A percentile compares a stretch with the other conserved stretches of the same genome.
These are phyloP conservation scores for Pseudogymnoascus sp. DNA, from an alignment of 2,329 filamentous ascomycete genomes.

Conservation along the genomic window DNA sequence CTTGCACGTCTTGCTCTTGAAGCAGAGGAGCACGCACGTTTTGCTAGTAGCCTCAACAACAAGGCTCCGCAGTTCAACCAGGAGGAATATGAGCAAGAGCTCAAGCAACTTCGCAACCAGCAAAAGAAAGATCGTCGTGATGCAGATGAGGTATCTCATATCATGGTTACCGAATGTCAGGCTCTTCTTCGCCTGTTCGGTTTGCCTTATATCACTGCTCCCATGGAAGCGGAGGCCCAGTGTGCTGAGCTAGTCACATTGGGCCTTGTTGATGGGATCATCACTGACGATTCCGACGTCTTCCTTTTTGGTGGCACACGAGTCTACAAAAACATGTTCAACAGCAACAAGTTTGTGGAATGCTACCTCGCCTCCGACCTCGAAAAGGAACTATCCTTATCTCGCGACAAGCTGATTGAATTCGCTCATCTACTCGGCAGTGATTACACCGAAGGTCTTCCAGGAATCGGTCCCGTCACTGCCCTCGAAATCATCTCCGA, in stretches of 20 bases:
- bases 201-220: slow-evolving; percentile 90
- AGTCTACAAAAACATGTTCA: slow-evolving; percentile 99
- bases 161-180: slow-evolving; percentile 94
- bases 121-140: slow-evolving; percentile 95
- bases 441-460: slow-evolving; percentile 89
- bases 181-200: slow-evolving; percentile 84
- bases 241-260: slow-evolving; percentile 84
- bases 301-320: slow-evolving; percentile 95
- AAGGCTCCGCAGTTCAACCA: slow-evolving; percentile 61
- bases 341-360: slow-evolving; percentile 94
- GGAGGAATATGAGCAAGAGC: slow-evolving; percentile 76
- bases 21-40: slow-evolving; percentile 87
- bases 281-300: slow-evolving; percentile 93
- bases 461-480: slow-evolving; percentile 86
- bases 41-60: slow-evolving; percentile 78
- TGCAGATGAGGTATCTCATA: slow-evolving; percentile 91
- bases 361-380: slow-evolving; percentile 82
- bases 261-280: slow-evolving; percentile 90
- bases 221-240: slow-evolving; percentile 98
- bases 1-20: slow-evolving; percentile 80
- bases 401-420: slow-evolving; percentile 77
- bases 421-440: slow-evolving; percentile 86
- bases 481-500: slow-evolving; percentile 91
- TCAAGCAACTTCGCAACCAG: slow-evolving; percentile 80
- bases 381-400: slow-evolving; percentile 80